phyloP scores from a whole-genome alignment of 2,329 filamentous ascomycete species.

The Diaporthe sp. region DNA sequence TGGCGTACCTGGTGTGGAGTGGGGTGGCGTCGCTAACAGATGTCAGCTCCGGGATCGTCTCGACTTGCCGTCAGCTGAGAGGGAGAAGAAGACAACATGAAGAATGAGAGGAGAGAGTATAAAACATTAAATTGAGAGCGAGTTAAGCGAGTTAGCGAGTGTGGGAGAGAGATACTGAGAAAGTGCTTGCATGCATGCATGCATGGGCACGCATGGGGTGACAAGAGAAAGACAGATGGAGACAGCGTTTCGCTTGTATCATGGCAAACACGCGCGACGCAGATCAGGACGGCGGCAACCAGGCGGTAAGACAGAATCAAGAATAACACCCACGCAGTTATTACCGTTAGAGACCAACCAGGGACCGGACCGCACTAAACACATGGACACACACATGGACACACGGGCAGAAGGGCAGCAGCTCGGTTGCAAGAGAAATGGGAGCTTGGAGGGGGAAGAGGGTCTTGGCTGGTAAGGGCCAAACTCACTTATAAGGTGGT shows the following conservation, averaged over 20 bases:
- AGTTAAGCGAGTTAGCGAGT: background rate
- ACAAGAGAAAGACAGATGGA: background rate
- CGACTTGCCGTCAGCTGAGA: conserved; percentile 12
- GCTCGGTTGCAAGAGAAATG: conserved; percentile 14
- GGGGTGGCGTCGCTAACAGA: conserved; percentile 4
- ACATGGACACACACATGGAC: background rate
- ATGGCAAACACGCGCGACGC: conserved; percentile 1
- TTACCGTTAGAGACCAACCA: no score
- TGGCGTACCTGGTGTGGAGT: background rate
- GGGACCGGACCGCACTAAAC: background rate
- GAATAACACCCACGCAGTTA: background rate
- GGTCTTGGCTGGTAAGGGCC: background rate
- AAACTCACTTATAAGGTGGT: conserved; percentile 20
- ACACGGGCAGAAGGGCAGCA: conserved; percentile 13
- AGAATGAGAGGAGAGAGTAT: no score
- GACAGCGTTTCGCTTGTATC: conserved; percentile 18
- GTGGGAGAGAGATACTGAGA: background rate
- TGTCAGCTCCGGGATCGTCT: conserved; percentile 15
- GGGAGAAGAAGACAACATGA: no score
- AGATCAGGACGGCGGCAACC: conserved; percentile 17
- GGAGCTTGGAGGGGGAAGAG: conserved; percentile 9
- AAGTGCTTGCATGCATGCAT: background rate
- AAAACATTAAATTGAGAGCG: background rate
- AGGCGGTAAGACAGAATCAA: conserved; percentile 9
- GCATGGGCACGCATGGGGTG: background rate